Conservation (phyloP, 2,329 filamentous ascomycete species). For the Amauroascus verrucosus region DNA sequence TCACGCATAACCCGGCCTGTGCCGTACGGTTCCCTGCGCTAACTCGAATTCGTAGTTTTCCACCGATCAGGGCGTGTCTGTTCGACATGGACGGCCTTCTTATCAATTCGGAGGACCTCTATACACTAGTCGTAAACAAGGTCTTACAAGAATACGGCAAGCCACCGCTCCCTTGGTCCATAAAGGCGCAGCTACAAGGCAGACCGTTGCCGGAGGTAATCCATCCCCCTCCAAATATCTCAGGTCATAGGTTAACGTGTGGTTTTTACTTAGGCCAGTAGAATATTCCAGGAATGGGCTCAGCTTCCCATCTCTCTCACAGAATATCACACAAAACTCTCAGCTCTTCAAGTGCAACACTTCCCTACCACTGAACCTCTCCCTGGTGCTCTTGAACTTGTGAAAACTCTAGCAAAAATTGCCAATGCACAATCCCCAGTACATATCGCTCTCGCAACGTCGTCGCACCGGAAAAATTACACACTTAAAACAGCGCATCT, state of each 20-base stretch:
- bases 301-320: conserved; percentile 64
- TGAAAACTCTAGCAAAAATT: conserved; percentile 37
- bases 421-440: conserved; percentile 40
- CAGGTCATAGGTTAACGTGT: neutral
- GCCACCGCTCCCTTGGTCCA: conserved; percentile 73
- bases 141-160: conserved; percentile 66
- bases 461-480: conserved; percentile 62
- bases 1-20: neutral
- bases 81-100: conserved; percentile 99
- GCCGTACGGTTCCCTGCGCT: neutral
- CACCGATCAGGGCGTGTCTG: conserved; percentile 76
- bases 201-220: conserved; percentile 48
- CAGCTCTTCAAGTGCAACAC: conserved; percentile 54
- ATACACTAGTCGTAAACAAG: conserved; percentile 72
- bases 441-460: conserved; percentile 79
- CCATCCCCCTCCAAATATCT: neutral
- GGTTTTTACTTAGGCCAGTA: conserved; percentile 38
- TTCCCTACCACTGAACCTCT: conserved; percentile 70
- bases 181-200: conserved; percentile 81
- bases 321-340: conserved; percentile 53
- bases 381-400: conserved; percentile 62
- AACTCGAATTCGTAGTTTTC: conserved; percentile 46
- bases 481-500: conserved; percentile 59
- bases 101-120: conserved; percentile 84
- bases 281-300: conserved; percentile 71